Evolutionary conservation across 768 basidiomycete genomes (phyloP).

Genomic region (Mycena maculata): DNA sequence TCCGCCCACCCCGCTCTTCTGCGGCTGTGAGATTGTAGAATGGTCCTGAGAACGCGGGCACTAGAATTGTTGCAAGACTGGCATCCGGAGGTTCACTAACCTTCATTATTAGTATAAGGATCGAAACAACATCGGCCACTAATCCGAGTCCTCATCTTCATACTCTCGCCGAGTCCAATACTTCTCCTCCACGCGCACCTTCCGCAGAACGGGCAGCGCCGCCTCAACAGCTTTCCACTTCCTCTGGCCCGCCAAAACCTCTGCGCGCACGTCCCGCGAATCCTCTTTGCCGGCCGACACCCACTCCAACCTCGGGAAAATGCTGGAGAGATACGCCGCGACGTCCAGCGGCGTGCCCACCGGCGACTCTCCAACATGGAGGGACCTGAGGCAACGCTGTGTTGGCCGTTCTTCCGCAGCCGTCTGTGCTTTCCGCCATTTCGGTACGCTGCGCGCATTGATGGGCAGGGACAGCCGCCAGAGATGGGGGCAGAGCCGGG

Average conservation of each 20-base stretch:
- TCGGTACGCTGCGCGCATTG: slow-evolving; percentile 8
- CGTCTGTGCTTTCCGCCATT: neutral
- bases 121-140: slow-evolving; percentile 13
- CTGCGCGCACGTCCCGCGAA: slow-evolving; percentile 6
- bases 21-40: slow-evolving; percentile 16
- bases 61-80: slow-evolving; percentile 14
- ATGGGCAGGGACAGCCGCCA: slow-evolving; percentile 1
- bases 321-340: slow-evolving; percentile 20
- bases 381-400: neutral
- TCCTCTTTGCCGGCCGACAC: slow-evolving; percentile 3
- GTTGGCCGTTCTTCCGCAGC: neutral
- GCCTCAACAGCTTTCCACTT: slow-evolving; percentile 7
- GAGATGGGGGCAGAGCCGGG: slow-evolving; percentile 21
- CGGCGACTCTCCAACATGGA: slow-evolving; percentile 6
- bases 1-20: slow-evolving; percentile 5
- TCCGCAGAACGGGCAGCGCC: slow-evolving; percentile 9
- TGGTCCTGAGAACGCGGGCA: slow-evolving; percentile 7
- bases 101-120: slow-evolving; percentile 9
- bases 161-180: slow-evolving; percentile 23
- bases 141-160: slow-evolving; percentile 10
- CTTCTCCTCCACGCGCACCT: neutral
- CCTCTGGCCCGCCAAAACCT: neutral
- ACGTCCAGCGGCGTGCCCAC: slow-evolving; percentile 12
- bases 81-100: too few species aligned
- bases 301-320: slow-evolving; percentile 13